Evolutionary conservation across 1,284 basidiomycete genomes (phyloP), one percentile per base, ranked within the genome.

Genomic region (Microbotryum violaceum): DNA sequence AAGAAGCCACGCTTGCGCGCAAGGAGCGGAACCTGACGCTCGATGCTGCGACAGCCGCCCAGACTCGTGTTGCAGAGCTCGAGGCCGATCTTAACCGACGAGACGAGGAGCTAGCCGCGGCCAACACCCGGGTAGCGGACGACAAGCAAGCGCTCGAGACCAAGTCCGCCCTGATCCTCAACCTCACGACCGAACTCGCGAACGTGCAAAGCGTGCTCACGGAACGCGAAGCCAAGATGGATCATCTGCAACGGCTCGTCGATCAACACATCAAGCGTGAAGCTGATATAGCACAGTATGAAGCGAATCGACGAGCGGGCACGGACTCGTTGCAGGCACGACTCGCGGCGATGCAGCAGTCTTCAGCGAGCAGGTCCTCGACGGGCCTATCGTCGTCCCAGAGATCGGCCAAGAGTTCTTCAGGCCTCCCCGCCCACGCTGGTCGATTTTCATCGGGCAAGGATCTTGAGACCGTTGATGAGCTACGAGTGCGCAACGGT

Each of bases 401-500:
- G 37, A 16, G 33, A 44, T 27, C 31, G 47, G 33, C 33, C n/a
- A 50, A 47, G 7, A 48, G 14, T 8, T 20, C 49, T 18, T 31
- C 57, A 18, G 12, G 42, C 29, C 7, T 45, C 21, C 9, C 27
- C n/a, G 37, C 25, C n/a, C 44, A 20, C 44, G 21, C n/a, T 18
- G 37, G 37, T 2, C 46, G 42, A 20, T 23, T 37, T 6, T 29
- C 51, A 12, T 29, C 27, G 1, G 33, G 53, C 0, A 16, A 48
- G 10, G 51, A 57, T 8, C 8, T 42, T 20, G 58, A 60, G 47
- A 25, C 18, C 6, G 21, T 57, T 23, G 37, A 47, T 25, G 58
- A 62, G 49, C 54, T 65, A 3, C 60, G 63, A 47, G 49, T 54
- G 3, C 52, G 57, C 20, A 65, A 65, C 29, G 61, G 55, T 1